Base-by-base conservation (phyloP, 495 filamentous ascomycete species). In the Neurospora sp. region DNA sequence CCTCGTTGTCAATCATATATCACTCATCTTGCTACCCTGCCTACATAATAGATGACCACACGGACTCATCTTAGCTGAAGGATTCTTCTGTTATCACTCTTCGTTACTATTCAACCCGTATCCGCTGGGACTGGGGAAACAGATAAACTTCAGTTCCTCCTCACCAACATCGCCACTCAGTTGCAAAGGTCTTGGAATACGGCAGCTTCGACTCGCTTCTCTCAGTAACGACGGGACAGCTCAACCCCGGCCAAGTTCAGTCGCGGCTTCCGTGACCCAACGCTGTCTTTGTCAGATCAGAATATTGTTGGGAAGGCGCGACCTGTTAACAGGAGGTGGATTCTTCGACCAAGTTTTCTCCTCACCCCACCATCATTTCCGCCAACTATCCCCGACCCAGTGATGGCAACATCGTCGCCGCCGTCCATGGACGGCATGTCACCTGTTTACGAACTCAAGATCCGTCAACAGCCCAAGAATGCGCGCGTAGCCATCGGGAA, bases 401-500 rank as follows among this genome's bases (percentile, higher is more conserved):
- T 75, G 74, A 73, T 76, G 73, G 40, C 73, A 71, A 66, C 68
- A 66, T 39, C 42, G 11, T 73, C 35, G 41, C 44, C 68, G 48
- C 48, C 9, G 61, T 69, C 11, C 74, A 78, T 66, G 69, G 42
- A 59, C 39, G 72, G 53, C 16, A 38, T 37, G 20, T 20, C 40
- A 4, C 31, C 72, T 4, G 42, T 70, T 61, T 81, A 76, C 66
- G 69, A 89, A 76, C 83, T 93, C 79, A 82, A 78, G 74, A 88
- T 93, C 78, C 85, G 88, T 75, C 91, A 93, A 82, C 87, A 90
- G 76, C 91, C 91, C 75, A 84, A 86, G 75, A 82, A 85, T 82
- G 91, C 88, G 70, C 89, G 89, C 73, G 89, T 92, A 78, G 89
- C 89, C 71, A 87, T 91, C 75, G 90, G 89, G 77, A 92, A 93